A percentile compares a stretch with the other conserved stretches of the same genome.
phyloP scores from a whole-genome alignment of 192 early-diverging fungal species.

The Rhizophagus clarus region DNA sequence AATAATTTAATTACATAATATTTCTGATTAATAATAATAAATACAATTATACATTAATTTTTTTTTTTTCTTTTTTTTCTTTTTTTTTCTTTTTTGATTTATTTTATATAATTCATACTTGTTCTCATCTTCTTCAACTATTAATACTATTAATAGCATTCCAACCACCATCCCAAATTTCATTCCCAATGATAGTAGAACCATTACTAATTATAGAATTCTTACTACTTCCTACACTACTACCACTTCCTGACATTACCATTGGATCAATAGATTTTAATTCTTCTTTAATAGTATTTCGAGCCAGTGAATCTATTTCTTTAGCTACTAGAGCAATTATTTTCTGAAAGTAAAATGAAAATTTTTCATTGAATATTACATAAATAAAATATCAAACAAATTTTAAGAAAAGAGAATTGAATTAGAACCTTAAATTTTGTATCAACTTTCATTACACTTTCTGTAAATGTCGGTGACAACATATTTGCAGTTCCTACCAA shows the following conservation, averaged over 20 bases:
- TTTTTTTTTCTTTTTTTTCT: too few relatives aligned
- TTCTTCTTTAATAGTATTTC: slow-evolving; percentile 63
- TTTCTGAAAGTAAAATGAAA: slow-evolving; percentile 43
- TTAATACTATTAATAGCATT: not conserved
- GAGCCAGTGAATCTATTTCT: slow-evolving; percentile 64
- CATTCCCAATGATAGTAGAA: not conserved
- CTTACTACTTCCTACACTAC: not conserved
- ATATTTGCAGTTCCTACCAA: slow-evolving; percentile 34
- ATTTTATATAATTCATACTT: too few relatives aligned
- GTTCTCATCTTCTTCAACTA: too few relatives aligned
- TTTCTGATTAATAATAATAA: too few relatives aligned
- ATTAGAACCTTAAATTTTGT: slow-evolving; percentile 55
- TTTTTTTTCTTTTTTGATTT: too few relatives aligned
- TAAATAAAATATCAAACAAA: not conserved
- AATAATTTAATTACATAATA: too few relatives aligned
- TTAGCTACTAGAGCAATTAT: slow-evolving; percentile 63
- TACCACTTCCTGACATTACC: not conserved
- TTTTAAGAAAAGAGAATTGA: not conserved
- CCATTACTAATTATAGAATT: not conserved
- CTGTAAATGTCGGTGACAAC: slow-evolving; percentile 55
- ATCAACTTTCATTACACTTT: slow-evolving; percentile 67
- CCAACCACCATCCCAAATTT: not conserved
- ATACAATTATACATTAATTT: too few relatives aligned
- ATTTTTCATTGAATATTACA: not conserved
- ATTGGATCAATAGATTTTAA: slow-evolving; percentile 62